Evolutionary conservation across 1,284 basidiomycete genomes (phyloP).

Genomic region (Pisolithus thermaeus): DNA sequence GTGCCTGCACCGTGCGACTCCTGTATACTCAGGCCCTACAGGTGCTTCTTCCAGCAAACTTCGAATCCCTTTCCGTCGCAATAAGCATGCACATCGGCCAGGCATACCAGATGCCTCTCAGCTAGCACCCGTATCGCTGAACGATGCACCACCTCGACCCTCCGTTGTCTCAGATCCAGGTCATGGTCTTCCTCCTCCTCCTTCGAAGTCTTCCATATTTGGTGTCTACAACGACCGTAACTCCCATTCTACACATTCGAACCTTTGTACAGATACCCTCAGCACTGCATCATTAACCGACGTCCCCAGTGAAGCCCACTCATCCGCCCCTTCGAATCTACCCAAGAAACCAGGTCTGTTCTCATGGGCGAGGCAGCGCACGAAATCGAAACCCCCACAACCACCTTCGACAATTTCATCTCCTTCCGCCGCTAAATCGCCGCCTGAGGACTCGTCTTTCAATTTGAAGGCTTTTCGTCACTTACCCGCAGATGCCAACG

Average conservation of each 20-base stretch:
- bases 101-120: neutral
- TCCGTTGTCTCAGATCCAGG: slow-evolving; percentile 34
- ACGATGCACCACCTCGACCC: slow-evolving; percentile 20
- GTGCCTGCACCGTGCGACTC: slow-evolving; percentile 23
- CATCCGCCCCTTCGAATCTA: slow-evolving; percentile 13
- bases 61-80: slow-evolving; percentile 33
- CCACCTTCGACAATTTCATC: slow-evolving; percentile 21
- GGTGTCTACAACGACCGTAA: slow-evolving; percentile 42
- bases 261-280: slow-evolving; percentile 21
- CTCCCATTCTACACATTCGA: slow-evolving; percentile 53
- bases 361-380: slow-evolving; percentile 38
- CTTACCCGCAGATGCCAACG: slow-evolving; percentile 35
- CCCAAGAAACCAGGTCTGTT: slow-evolving; percentile 31
- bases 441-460: slow-evolving; percentile 30
- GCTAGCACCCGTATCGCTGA: slow-evolving; percentile 16
- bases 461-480: slow-evolving; percentile 71
- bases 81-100: neutral
- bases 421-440: slow-evolving; percentile 15
- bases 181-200: slow-evolving; percentile 38
- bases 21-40: slow-evolving; percentile 25
- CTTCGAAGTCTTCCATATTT: slow-evolving; percentile 53
- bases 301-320: slow-evolving; percentile 11
- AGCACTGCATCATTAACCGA: slow-evolving; percentile 19
- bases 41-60: slow-evolving; percentile 34
- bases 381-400: slow-evolving; percentile 33